These are phyloP conservation scores for Wickerhamiella azymoides DNA, from an alignment of 805 yeast species.

Conservation along the genomic window DNA sequence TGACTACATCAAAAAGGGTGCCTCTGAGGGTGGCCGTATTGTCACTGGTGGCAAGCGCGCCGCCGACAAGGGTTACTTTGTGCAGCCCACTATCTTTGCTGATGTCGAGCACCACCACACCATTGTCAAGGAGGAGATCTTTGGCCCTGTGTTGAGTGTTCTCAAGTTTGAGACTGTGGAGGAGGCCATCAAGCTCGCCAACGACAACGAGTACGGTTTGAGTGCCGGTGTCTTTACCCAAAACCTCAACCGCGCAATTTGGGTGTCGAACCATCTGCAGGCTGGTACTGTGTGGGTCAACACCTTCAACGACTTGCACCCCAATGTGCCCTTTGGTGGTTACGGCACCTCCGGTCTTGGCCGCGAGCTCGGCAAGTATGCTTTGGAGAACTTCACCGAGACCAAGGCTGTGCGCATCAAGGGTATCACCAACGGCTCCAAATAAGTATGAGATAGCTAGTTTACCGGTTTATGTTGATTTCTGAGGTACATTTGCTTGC, in stretches of 20 bases:
- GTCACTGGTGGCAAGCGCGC: conserved; percentile 72
- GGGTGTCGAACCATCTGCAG: conserved; percentile 57
- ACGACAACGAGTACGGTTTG: conserved; percentile 64
- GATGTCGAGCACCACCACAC: conserved; percentile 62
- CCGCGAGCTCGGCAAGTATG: conserved; percentile 66
- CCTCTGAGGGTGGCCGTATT: conserved; percentile 70
- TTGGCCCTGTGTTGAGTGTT: conserved; percentile 85
- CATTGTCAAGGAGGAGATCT: conserved; percentile 79
- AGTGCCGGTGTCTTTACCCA: conserved; percentile 74
- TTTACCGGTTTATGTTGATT: too few species aligned
- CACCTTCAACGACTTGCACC: conserved; percentile 50
- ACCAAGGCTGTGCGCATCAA: conserved; percentile 67
- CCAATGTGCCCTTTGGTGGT: conserved; percentile 68
- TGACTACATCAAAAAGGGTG: conserved; percentile 61
- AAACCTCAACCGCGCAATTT: conserved; percentile 59
- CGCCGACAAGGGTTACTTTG: conserved; percentile 40
- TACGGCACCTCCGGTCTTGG: conserved; percentile 69
- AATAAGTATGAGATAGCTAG: background rate
- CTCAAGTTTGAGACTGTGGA: conserved; percentile 71
- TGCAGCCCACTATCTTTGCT: conserved; percentile 69
- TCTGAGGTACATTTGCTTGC: too few species aligned
- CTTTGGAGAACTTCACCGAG: conserved; percentile 57
- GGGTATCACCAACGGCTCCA: conserved; percentile 22
- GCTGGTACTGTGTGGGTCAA: conserved; percentile 86
- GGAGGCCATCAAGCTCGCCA: conserved; percentile 66